These are phyloP conservation scores for Monilinia polystroma DNA, from an alignment of 2,329 filamentous ascomycete genomes.

Conservation along the genomic window DNA sequence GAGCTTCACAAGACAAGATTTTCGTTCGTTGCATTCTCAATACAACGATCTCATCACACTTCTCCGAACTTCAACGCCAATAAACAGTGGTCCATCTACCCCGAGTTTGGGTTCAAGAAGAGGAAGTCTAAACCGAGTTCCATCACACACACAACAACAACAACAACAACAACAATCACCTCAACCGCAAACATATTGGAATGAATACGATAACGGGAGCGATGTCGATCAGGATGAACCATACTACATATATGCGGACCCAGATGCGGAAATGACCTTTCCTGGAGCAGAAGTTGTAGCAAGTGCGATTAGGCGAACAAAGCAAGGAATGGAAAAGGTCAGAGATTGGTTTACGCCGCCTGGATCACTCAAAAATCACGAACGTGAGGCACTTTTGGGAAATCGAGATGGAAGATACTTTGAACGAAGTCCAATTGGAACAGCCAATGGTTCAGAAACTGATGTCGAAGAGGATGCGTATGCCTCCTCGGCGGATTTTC, in stretches of 20 bases:
- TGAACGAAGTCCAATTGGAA: constrained; percentile 29
- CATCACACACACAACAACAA: constrained; percentile 7
- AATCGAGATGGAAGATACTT: constrained; percentile 28
- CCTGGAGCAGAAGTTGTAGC: constrained; percentile 54
- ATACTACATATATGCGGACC: constrained; percentile 74
- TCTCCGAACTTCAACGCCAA: constrained; percentile 46
- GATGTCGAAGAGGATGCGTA: constrained; percentile 52
- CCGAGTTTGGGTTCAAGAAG: constrained; percentile 29
- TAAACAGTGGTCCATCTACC: constrained; percentile 32
- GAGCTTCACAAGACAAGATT: constrained; percentile 69
- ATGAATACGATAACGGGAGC: constrained; percentile 82
- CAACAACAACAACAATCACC: neutral
- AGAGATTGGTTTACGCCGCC: constrained; percentile 50
- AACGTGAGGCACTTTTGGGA: constrained; percentile 35
- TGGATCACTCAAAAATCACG: constrained; percentile 28
- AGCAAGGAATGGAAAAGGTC: constrained; percentile 51
- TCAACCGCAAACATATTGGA: constrained; percentile 62
- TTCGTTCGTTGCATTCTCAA: constrained; percentile 52
- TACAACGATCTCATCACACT: constrained; percentile 51
- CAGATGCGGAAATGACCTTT: constrained; percentile 58
- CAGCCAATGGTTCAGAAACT: constrained; percentile 41
- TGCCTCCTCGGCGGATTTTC: constrained; percentile 50
- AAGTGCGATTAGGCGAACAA: constrained; percentile 49
- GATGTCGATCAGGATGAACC: constrained; percentile 57
- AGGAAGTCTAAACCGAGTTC: constrained; percentile 26